Base-by-base conservation (phyloP, 2,329 filamentous ascomycete species). In the Diaporthe helianthi region DNA sequence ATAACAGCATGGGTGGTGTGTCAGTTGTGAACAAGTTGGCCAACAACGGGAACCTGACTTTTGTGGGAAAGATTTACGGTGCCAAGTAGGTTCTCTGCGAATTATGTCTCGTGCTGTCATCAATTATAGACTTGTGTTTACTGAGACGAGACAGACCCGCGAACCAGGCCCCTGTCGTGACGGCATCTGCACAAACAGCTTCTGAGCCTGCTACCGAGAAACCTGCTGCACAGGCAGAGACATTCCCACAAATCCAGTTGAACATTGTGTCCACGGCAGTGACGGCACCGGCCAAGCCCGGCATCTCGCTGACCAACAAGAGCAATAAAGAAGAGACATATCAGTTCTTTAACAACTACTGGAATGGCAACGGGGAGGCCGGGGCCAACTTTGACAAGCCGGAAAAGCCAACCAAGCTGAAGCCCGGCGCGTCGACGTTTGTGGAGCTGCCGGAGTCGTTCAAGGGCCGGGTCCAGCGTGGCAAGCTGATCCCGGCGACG, bases 301-400 rank as follows among this genome's bases (percentile, higher is more conserved):
- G 80, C 12, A 80, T 82, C 66, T 71, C 76, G 29, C 73, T 81
- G n/a, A 79, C 74, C 69, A 81, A 81, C 74, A 78, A 78, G 64
- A 78, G 77, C 19, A 60, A 71, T 22, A 75, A 75, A 60, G 73
- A 77, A 51, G 68, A 78, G 69, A 76, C 74, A 1, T 81, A 79
- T 74, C 79, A 74, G 71, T 81, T 82, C 76, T 81, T 78, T 74
- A 74, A 81, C 68, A 82, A 82, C 74, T 77, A 78, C 74, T 80
- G 78, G 79, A 80, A 82, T 72, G 80, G 79, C 65, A 76, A 80
- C 72, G 80, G 79, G 51, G 75, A 72, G 15, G 80, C 76, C 4
- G 79, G 78, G 3, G 77, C 80, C 29, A 81, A 82, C 74, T 82
- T 81, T 69, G 78, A 81, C 75, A 73, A 79, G 52, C 79, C 79